phyloP scores from a whole-genome alignment of 371 early-diverging fungal genomes.

The Mucor plumbeus region DNA sequence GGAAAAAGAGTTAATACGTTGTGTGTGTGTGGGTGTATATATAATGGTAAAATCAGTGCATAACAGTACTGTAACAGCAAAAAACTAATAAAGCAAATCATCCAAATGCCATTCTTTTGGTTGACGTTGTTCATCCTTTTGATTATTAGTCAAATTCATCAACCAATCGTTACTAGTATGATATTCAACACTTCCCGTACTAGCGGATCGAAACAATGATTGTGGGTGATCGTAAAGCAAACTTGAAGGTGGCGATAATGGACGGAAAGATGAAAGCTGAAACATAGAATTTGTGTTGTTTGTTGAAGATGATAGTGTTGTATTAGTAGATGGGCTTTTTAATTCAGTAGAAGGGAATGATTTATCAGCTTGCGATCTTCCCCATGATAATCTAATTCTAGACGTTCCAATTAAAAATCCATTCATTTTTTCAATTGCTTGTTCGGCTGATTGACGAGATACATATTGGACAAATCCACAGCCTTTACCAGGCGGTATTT shows the following conservation, averaged over 20 bases:
- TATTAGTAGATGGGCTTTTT: background rate
- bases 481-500: constrained; percentile 91
- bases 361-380: constrained; percentile 69
- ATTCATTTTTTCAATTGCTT: constrained; percentile 88
- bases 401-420: constrained; percentile 83
- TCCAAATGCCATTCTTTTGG: constrained; percentile 9
- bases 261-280: constrained; percentile 7
- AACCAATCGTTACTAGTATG: background rate
- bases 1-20: background rate
- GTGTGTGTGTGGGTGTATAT: constrained; percentile 1
- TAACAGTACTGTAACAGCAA: background rate
- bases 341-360: background rate
- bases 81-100: background rate
- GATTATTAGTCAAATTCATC: background rate
- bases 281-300: background rate
- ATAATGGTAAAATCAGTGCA: background rate
- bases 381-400: constrained; percentile 90
- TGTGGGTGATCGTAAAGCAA: constrained; percentile 4
- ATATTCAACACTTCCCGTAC: background rate
- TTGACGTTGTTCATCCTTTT: background rate
- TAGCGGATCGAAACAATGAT: background rate
- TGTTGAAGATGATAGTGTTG: constrained; percentile 1
- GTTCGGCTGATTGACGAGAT: constrained; percentile 81
- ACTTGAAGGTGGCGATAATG: constrained; percentile 17
- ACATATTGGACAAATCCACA: constrained; percentile 95